Evolutionary conservation across 1,284 basidiomycete species (phyloP), one percentile per base, ranked within the genome.

Genomic region (Irpex sp.): DNA sequence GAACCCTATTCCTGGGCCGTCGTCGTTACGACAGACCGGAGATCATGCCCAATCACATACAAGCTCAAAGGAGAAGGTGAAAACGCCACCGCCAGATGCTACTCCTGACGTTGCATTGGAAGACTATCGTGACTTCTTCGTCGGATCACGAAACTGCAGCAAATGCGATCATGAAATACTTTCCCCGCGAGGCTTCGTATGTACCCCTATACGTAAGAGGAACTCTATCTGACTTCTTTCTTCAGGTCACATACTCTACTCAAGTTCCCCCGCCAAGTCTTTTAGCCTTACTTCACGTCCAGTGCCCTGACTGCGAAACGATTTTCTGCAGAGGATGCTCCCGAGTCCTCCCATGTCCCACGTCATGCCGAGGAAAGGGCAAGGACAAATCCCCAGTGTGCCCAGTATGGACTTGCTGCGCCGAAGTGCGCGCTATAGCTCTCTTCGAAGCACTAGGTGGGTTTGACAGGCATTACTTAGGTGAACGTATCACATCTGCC

Each of bases 281-380:
- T 39, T 58, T 80, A 21, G 59, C 62, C 42, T 71, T 82, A 6
- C 73, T 83, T 6, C 81, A 83, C 63, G 75, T 72, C 1, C 67
- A 72, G 2, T 83, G 81, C 68, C 59, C 68, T 16, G 67, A 71
- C 0, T 83, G 82, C 69, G 69, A 72, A 9, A 77, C 72, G 4
- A 78, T 75, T 56, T 76, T 82, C 63, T 82, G 81, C 68, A 70
- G 81, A 58, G 81, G 80, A 3, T 84, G 82, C 66, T 77, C 80
- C 65, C 68, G 67, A 10, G 67, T 72, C 4, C 57, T 79, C 18
- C 36, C 63, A 23, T 84, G 82, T 65, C 63, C 73, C 4, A 54
- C 64, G 6, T 67, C 71, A 1, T 84, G 82, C 69, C 79, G 77
- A 69, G 80, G 80, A 7, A 67, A 66, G 51, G 57, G 67, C 14